Base-by-base conservation (phyloP, 768 basidiomycete genomes). In the Gloeophyllum trabeum region DNA sequence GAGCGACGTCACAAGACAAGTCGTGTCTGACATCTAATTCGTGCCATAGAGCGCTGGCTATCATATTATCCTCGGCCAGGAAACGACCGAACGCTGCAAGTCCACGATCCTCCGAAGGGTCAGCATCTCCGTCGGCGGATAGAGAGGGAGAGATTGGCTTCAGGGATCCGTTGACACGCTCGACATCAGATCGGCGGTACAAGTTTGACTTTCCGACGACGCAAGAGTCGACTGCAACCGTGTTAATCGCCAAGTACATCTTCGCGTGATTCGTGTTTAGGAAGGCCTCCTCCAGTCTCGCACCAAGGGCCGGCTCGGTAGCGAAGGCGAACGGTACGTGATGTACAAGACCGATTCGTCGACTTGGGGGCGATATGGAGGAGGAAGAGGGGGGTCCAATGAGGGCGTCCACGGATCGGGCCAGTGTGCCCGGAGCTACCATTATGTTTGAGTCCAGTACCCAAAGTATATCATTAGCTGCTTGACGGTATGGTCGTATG, bases 1-100 rank as follows among this genome's bases (percentile, higher is more conserved):
- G 73, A 1, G 84, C 93, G 42, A 94, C 79, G 55, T 98, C 94
- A 55, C 79, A 82, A 0, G 91, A 93, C 45, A 98, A 70, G 44
- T 89, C 82, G 55, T 99, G 96, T 36, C 86, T 73, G 25, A 90
- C 66, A 25, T 76, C 81, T 2, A 97, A 70, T 57, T 98, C 89
- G 57, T 97, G 89, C 96, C 92, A 97, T 10, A 99, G 65, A 1
- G 88, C 77, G 37, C 76, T 69, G 14, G 81, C 96, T 44, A 99
- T 94, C 88, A 89, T 94, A 63, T 97, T 97, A 64, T 99, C 96
- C 61, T 99, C 96, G 0, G 96, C 94, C 34, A 98, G 72, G 61
- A 83, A 98, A 10, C 81, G 77, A 0, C 81, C 83, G 48, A 97
- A 97, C 0, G 77, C 81, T 5, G 76, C 69, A 19, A 99, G 68